Base-by-base conservation (phyloP, 768 basidiomycete species). In the Zangia roseola region DNA sequence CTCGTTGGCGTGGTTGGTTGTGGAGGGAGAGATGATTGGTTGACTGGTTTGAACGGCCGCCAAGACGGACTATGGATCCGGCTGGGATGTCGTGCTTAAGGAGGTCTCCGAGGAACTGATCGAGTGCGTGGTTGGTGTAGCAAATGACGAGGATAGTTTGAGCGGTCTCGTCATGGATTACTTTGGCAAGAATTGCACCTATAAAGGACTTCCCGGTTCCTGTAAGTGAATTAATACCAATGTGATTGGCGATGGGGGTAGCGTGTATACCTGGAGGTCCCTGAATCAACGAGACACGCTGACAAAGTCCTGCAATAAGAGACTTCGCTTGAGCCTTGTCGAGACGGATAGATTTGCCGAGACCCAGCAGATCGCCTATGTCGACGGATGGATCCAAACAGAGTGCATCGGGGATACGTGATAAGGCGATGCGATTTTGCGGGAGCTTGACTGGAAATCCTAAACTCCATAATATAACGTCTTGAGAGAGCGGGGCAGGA, bases 161-260 rank as follows among this genome's bases (percentile, higher is more conserved):
- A 0, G 56, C 28, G 0, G 76, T 76, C 47, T 63, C 63, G 20
- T 79, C 74, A 40, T 85, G 75, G 5, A 85, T 60, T 6, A 75
- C 67, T 52, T 85, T 86, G 0, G 81, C 82, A 1, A 86, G 64
- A 0, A 86, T 65, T 0, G 82, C 81, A 0, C 86, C 85, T 21
- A 87, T 80, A 55, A 86, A 86, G 0, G 83, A 85, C 52, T 87
- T 88, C 2, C 85, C 85, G 0, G 85, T 88, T 1, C 85, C 86
- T 86, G 9, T 2, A 28, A 10, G 8, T 2, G 26, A 33, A 36
- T 20, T 5, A 13, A 6, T 20, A 16, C 19, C 16, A 9, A 10
- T 5, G 26, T 28, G n/a, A n/a, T 28, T 28, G 10, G 26, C 6
- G 9, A 6, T 10, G 26, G 9, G 26, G 26, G 26, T 28, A 31